Evolutionary conservation across 192 early-diverging fungal genomes (phyloP).

Genomic region (Geranomyces variabilis): DNA sequence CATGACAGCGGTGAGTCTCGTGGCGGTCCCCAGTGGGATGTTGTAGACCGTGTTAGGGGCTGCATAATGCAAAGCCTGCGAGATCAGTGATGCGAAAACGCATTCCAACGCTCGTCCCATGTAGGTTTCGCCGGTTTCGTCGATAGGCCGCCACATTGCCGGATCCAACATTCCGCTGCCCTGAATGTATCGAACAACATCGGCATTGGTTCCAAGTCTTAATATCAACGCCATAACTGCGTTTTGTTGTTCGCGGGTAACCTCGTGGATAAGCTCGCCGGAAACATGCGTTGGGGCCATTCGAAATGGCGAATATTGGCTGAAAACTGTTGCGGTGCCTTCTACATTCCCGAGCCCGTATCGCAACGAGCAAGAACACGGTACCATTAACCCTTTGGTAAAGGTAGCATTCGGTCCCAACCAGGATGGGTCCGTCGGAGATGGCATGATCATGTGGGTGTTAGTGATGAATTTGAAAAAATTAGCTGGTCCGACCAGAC

Average conservation of each 20-base stretch:
- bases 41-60: not conserved
- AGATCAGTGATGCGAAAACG: not conserved
- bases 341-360: not conserved
- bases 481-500: not conserved
- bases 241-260: not conserved
- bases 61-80: conserved; percentile 4
- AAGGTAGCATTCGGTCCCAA: not conserved
- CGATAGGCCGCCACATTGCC: not conserved
- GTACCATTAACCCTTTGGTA: not conserved
- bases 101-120: not conserved
- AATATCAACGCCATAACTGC: not conserved
- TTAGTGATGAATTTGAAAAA: not conserved
- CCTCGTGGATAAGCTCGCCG: conserved; percentile 4
- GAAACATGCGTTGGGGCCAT: not conserved
- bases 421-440: no score
- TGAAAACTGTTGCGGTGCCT: not conserved
- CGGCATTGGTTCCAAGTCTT: not conserved
- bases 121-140: conserved; percentile 1
- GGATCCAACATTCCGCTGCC: not conserved
- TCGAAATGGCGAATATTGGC: not conserved
- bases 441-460: not conserved
- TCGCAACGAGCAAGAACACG: conserved; percentile 4
- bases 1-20: not conserved
- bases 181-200: not conserved
- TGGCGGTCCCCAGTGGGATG: conserved; percentile 9